A percentile compares a stretch with the other conserved stretches of the same genome.
Evolutionary conservation across 352 stramenopile species (phyloP).

Genomic region (Peronosclerospora sorghi): DNA sequence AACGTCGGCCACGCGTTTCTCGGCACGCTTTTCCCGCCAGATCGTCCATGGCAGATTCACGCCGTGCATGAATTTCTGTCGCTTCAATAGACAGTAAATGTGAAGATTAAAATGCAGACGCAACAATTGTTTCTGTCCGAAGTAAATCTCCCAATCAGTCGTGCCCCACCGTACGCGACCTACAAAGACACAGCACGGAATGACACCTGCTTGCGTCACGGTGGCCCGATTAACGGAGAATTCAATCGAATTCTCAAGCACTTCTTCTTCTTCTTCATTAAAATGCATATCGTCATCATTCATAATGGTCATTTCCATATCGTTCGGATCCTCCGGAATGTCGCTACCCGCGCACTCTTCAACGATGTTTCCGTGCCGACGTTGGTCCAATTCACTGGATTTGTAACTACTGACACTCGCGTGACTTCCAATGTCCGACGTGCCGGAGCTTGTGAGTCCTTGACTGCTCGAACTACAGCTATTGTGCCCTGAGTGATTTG

Average conservation of each 20-base stretch:
- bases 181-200: conserved; percentile 78
- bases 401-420: conserved; percentile 15
- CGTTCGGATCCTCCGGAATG: conserved; percentile 32
- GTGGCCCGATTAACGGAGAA: conserved; percentile 66
- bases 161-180: conserved; percentile 66
- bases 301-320: conserved; percentile 61
- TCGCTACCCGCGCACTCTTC: conserved; percentile 36
- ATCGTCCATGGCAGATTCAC: conserved; percentile 68
- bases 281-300: conserved; percentile 44
- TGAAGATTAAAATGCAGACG: conserved; percentile 58
- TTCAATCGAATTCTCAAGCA: conserved; percentile 61
- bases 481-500: conserved; percentile 4
- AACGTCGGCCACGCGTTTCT: conserved; percentile 56
- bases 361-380: conserved; percentile 15
- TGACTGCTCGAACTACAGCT: conserved; percentile 8
- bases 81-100: conserved; percentile 37
- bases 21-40: conserved; percentile 68
- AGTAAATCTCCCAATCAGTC: conserved; percentile 78
- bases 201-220: conserved; percentile 51
- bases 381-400: conserved; percentile 11
- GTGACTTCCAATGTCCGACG: conserved; percentile 9
- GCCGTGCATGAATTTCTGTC: conserved; percentile 29
- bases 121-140: conserved; percentile 77
- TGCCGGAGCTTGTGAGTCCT: conserved; percentile 8
- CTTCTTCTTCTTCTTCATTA: conserved; percentile 46